Evolutionary conservation across 495 filamentous ascomycete genomes (phyloP).

Genomic region (Amniculicola lignicola): DNA sequence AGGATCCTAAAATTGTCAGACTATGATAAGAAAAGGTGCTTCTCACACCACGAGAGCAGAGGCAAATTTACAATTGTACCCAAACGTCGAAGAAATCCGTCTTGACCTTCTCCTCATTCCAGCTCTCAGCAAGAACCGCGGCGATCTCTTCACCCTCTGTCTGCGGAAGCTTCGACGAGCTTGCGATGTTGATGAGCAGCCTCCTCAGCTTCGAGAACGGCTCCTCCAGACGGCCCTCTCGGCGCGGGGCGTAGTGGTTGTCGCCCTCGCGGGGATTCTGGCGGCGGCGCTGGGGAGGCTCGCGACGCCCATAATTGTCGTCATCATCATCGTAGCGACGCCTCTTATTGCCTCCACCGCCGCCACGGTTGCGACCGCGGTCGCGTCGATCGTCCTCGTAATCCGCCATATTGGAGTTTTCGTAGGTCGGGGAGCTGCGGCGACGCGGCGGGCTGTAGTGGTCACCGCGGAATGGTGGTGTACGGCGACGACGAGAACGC

Average conservation of each 20-base stretch:
- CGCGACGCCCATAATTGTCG: constrained; percentile 66
- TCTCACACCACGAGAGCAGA: background rate
- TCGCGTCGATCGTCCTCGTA: constrained; percentile 49
- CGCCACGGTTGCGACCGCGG: constrained; percentile 41
- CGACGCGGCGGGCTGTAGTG: background rate
- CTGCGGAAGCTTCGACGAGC: constrained; percentile 44
- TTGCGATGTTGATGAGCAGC: constrained; percentile 77
- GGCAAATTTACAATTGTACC: constrained; percentile 64
- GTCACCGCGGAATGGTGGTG: background rate
- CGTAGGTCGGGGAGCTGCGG: too few species aligned
- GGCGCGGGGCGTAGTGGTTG: constrained; percentile 45
- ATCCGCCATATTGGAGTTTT: constrained; percentile 52
- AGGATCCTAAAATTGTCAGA: constrained; percentile 46
- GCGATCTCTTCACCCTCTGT: constrained; percentile 78
- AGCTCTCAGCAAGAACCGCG: constrained; percentile 70
- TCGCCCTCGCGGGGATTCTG: constrained; percentile 1
- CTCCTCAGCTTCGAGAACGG: constrained; percentile 76
- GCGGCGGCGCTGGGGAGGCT: constrained; percentile 60
- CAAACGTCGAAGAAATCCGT: constrained; percentile 66
- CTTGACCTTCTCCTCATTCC: constrained; percentile 72
- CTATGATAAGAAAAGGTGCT: too few species aligned
- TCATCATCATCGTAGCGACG: constrained; percentile 61
- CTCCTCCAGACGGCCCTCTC: constrained; percentile 72
- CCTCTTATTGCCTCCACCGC: constrained; percentile 64
- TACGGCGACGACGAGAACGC: too few species aligned